Conservation (phyloP, 2,329 filamentous ascomycete species). For the Fusarium proliferatum region DNA sequence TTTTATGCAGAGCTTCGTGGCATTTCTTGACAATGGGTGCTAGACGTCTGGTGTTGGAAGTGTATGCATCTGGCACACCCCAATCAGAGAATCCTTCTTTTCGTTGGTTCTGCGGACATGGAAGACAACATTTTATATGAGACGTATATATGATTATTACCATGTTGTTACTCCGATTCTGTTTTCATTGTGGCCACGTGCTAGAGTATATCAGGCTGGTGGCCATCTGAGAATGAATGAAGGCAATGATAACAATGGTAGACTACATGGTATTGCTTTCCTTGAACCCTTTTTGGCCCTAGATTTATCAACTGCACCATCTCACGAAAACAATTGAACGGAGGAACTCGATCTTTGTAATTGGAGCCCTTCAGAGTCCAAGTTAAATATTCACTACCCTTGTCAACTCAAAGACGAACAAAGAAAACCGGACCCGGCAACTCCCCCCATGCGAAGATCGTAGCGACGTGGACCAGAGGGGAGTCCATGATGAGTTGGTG, state of each 20-base stretch:
- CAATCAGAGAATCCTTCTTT: background rate
- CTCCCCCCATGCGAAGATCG: slow-evolving; percentile 46
- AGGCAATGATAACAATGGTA: background rate
- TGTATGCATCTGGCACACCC: slow-evolving; percentile 8
- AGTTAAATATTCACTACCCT: slow-evolving; percentile 21
- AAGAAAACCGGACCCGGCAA: slow-evolving; percentile 43
- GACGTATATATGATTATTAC: background rate
- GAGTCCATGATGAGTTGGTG: slow-evolving; percentile 34
- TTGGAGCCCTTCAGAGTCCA: slow-evolving; percentile 5
- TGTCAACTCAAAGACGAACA: slow-evolving; percentile 13
- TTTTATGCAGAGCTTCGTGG: slow-evolving; percentile 48
- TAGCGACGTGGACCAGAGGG: slow-evolving; percentile 38
- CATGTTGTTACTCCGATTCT: background rate
- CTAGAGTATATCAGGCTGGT: background rate
- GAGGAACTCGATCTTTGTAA: background rate
- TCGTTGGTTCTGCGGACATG: background rate
- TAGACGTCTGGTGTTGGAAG: slow-evolving; percentile 18
- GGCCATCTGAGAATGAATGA: background rate
- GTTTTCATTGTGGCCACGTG: slow-evolving; percentile 6
- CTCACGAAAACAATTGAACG: background rate
- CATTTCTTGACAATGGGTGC: slow-evolving; percentile 34
- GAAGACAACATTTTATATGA: background rate
- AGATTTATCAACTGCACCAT: background rate
- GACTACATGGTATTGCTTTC: background rate
- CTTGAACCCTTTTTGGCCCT: background rate